Evolutionary conservation across 2,329 filamentous ascomycete genomes (phyloP).

Genomic region (Phaeosphaeria sp.): DNA sequence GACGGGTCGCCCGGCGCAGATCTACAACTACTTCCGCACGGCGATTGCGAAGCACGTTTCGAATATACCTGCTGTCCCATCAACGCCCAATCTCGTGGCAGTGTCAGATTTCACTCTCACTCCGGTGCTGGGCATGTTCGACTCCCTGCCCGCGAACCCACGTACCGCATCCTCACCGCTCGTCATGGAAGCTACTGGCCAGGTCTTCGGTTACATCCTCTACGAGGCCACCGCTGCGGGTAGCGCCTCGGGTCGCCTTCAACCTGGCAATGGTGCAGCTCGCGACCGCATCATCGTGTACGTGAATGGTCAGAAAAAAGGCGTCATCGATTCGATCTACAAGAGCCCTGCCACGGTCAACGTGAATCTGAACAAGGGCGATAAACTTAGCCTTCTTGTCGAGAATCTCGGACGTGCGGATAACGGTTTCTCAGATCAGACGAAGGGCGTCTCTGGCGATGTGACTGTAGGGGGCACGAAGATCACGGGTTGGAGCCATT

Average conservation of each 20-base stretch:
- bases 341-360: constrained; percentile 47
- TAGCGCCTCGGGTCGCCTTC: constrained; percentile 41
- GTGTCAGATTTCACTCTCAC: constrained; percentile 49
- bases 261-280: constrained; percentile 51
- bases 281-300: constrained; percentile 59
- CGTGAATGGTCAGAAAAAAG: constrained; percentile 51
- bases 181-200: constrained; percentile 56
- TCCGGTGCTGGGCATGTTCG: constrained; percentile 50
- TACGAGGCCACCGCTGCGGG: constrained; percentile 49
- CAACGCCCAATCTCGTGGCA: constrained; percentile 39
- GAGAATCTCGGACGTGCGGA: constrained; percentile 62
- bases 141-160: constrained; percentile 30
- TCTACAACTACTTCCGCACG: constrained; percentile 53
- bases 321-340: constrained; percentile 59
- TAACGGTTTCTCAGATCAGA: constrained; percentile 47
- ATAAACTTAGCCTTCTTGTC: constrained; percentile 54
- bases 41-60: constrained; percentile 50
- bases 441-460: constrained; percentile 55
- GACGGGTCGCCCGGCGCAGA: constrained; percentile 54
- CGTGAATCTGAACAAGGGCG: constrained; percentile 48
- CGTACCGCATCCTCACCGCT: constrained; percentile 34
- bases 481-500: constrained; percentile 51
- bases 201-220: constrained; percentile 55
- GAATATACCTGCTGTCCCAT: constrained; percentile 48
- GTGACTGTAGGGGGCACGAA: constrained; percentile 49